Percentiles rank a stretch among this genome's conserved stretches.
These are phyloP conservation scores for Cordyceps javanica DNA, from an alignment of 2,329 filamentous ascomycete genomes.

Conservation along the genomic window DNA sequence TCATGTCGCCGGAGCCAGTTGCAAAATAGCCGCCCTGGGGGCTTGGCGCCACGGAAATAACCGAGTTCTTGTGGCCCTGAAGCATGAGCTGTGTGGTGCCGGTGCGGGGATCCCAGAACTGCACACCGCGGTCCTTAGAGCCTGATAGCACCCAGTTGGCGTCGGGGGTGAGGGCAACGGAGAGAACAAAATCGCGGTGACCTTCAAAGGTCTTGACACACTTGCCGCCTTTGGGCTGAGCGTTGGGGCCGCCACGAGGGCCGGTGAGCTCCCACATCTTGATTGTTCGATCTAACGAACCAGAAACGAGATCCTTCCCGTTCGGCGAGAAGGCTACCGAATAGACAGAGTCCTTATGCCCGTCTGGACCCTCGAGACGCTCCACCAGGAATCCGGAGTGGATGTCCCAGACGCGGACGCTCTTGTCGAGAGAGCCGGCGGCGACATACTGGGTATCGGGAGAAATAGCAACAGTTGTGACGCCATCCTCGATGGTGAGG, in stretches of 20 bases:
- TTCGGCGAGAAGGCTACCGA: conserved; percentile 93
- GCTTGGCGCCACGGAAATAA: conserved; percentile 94
- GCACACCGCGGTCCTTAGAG: conserved; percentile 93
- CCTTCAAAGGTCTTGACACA: conserved; percentile 97
- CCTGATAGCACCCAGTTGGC: conserved; percentile 94
- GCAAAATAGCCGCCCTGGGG: conserved; percentile 85
- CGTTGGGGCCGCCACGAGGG: conserved; percentile 59
- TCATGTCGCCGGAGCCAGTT: conserved; percentile 95
- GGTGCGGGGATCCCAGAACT: conserved; percentile 96
- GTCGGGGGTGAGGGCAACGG: conserved; percentile 90
- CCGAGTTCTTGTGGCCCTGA: conserved; percentile 97
- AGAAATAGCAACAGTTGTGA: conserved; percentile 95
- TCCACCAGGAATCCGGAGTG: conserved; percentile 80
- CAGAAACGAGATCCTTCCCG: conserved; percentile 87
- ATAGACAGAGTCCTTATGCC: conserved; percentile 96
- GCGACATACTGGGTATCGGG: conserved; percentile 92
- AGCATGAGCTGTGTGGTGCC: conserved; percentile 96
- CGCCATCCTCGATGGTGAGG: conserved; percentile 90
- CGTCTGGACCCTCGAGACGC: conserved; percentile 84
- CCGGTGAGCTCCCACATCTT: conserved; percentile 96
- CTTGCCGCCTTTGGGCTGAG: conserved; percentile 75
- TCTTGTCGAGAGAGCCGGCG: conserved; percentile 93
- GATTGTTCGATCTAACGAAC: conserved; percentile 95
- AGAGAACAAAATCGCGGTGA: conserved; percentile 95
- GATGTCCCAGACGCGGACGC: conserved; percentile 94